Evolutionary conservation across 2,329 filamentous ascomycete species (phyloP), one percentile per base, ranked within the genome.

Genomic region (Fusarium sambucinum): DNA sequence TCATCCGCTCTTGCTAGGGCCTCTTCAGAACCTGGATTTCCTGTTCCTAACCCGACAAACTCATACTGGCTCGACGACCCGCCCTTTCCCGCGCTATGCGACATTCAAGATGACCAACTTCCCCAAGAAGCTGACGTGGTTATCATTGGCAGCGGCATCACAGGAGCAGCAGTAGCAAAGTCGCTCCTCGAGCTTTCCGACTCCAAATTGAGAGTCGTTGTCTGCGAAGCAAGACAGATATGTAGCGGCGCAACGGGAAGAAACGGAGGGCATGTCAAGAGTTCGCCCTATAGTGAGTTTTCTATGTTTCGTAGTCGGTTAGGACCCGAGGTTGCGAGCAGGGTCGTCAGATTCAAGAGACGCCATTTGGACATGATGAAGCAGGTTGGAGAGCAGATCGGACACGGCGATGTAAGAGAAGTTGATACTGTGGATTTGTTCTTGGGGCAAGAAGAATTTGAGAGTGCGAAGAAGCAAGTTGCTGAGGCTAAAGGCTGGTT

Each of bases 91-190:
- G 75, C 79, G 21, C 76, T 85, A 13, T 77, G 79, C 48, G 66
- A 80, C 47, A 70, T 75, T 4, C 75, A 75, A 32, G 63, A 73
- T 3, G 59, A 63, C 3, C 21, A 64, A 11, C 70, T 85, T 10
- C 81, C 82, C 0, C 44, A 69, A 3, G 71, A 76, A 9, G 81
- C 80, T 8, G 85, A 87, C 58, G 74, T 86, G 3, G 80, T 84
- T 19, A 80, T 87, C 40, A 82, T 87, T 64, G 85, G 86, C 23
- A 86, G 84, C 35, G 86, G 86, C 2, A 87, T 88, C 60, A 83
- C 85, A 3, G 84, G 80, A 12, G 80, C 79, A 6, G 69, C 75
- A 1, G 66, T 75, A 2, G 72, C 70, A 2, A 77, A 69, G 55
- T 70, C 74, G 1, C 58, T 77, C 5, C 68, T 77, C 1, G 76